Base-by-base conservation (phyloP, 805 yeast species). In the Candida hungchunana region DNA sequence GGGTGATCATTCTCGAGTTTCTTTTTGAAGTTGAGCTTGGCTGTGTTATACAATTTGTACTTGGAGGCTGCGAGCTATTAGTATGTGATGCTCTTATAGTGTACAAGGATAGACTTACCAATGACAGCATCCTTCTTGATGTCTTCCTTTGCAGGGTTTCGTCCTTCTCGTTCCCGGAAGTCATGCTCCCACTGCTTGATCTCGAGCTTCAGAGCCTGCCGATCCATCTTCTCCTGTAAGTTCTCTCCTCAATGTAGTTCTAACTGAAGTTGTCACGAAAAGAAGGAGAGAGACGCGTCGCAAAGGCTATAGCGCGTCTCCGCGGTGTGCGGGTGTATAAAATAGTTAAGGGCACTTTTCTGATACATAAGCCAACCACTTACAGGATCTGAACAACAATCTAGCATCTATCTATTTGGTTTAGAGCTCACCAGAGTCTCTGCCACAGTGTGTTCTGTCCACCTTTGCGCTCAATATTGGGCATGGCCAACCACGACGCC, bases 111-210 rank as follows among this genome's bases (percentile, higher is more conserved):
- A 9, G 4, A 37, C 45, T 16, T 21, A 38, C 42, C 46, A 2
- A 74, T 59, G 2, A 52, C 60, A 1, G 60, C 55, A 30, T 64
- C 53, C 7, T 53, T 48, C 44, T 65, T 69, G 32, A 77, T 67
- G 46, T 76, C 82, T 10, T 60, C 60, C 19, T 62, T 64, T 0
- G 60, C 49, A 0, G 84, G 82, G 13, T 56, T 56, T n/a, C 73
- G 54, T 3, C 71, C 68, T 27, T 64, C 43, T 15, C 51, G 42
- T 12, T 48, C 44, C 13, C 54, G 48, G 46, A 74, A 78, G 3
- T 47, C 44, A 29, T 69, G 64, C 42, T 78, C 83, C 82, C 83
- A 78, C 8, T 53, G 51, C 46, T 78, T 78, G 36, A 77, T 60
- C 37, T 67, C 69, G 7, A 56, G 43, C 43, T 70, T 71, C 22